Conservation (phyloP, 2,329 filamentous ascomycete species). For the Falciphora oryzae region DNA sequence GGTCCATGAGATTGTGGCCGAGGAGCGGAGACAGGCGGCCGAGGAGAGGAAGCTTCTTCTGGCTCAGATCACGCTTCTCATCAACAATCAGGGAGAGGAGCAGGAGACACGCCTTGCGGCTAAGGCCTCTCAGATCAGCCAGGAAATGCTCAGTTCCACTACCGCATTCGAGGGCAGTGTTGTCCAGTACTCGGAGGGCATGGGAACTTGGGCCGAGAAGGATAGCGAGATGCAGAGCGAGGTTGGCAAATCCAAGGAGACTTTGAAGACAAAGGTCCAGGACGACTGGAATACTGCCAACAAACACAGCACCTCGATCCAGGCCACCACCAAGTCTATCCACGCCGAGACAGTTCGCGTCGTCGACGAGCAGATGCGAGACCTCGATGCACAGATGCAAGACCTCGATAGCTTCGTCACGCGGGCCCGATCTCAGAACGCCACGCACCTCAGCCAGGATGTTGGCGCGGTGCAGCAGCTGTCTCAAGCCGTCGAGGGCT, state of each 20-base stretch:
- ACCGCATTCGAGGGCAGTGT: slow-evolving; percentile 60
- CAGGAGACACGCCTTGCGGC: slow-evolving; percentile 67
- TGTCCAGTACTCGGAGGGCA: slow-evolving; percentile 59
- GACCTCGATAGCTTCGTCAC: slow-evolving; percentile 87
- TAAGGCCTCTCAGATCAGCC: slow-evolving; percentile 56
- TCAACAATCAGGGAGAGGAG: slow-evolving; percentile 66
- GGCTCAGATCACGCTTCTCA: slow-evolving; percentile 68
- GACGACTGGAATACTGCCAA: slow-evolving; percentile 78
- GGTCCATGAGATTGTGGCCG: slow-evolving; percentile 64
- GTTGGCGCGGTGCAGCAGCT: slow-evolving; percentile 59
- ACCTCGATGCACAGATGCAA: slow-evolving; percentile 83
- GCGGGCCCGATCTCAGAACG: slow-evolving; percentile 74
- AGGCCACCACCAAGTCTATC: slow-evolving; percentile 76
- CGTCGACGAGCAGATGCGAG: slow-evolving; percentile 81
- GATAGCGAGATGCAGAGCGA: slow-evolving; percentile 65
- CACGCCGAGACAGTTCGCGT: slow-evolving; percentile 87
- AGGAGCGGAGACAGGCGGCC: slow-evolving; percentile 68
- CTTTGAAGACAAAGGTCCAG: slow-evolving; percentile 74
- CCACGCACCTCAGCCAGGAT: slow-evolving; percentile 67
- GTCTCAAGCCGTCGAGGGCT: slow-evolving; percentile 62
- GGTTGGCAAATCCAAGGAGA: slow-evolving; percentile 67
- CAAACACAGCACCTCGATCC: slow-evolving; percentile 76
- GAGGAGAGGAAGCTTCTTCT: slow-evolving; percentile 70
- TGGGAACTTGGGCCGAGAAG: slow-evolving; percentile 68
- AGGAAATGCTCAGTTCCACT: slow-evolving; percentile 59